phyloP scores from a whole-genome alignment of 1,284 basidiomycete genomes.

The Leccinum fallax region DNA sequence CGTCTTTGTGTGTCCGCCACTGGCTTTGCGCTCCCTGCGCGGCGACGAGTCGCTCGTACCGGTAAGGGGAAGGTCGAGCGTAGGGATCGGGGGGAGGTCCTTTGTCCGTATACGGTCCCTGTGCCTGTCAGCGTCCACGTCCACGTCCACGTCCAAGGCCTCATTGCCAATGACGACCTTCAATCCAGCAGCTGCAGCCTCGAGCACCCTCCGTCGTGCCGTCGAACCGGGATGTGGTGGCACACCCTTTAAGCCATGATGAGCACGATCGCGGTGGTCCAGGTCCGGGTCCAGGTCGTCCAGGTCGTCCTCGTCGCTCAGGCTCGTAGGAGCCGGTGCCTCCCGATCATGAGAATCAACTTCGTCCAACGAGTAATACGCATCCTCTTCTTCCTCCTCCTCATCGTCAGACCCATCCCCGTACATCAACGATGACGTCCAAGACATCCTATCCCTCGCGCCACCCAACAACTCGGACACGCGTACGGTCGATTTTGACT shows the following conservation, averaged over 20 bases:
- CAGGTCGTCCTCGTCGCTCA: neutral
- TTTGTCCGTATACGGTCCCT: slow-evolving; percentile 40
- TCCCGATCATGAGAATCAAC: slow-evolving; percentile 43
- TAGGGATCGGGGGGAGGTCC: slow-evolving; percentile 58
- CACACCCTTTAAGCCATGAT: neutral
- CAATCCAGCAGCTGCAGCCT: slow-evolving; percentile 66
- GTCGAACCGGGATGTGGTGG: neutral
- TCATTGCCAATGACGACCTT: slow-evolving; percentile 55
- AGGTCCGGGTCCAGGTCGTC: neutral
- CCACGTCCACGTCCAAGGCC: neutral
- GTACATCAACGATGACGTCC: slow-evolving; percentile 13
- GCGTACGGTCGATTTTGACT: neutral
- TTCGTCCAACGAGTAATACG: slow-evolving; percentile 59
- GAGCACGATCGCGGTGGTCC: neutral
- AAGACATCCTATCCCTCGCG: neutral
- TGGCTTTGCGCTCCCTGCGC: neutral
- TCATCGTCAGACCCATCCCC: slow-evolving; percentile 11
- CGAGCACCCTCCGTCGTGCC: slow-evolving; percentile 80
- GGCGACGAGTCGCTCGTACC: neutral
- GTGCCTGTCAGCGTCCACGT: neutral
- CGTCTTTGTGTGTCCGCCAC: neutral
- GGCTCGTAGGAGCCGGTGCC: neutral
- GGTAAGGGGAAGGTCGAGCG: slow-evolving; percentile 26
- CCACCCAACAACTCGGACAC: slow-evolving; percentile 10
- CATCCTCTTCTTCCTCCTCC: slow-evolving; percentile 44